Evolutionary conservation across 805 yeast genomes (phyloP), one percentile per base, ranked within the genome.

Genomic region (Candida peoriensis): DNA sequence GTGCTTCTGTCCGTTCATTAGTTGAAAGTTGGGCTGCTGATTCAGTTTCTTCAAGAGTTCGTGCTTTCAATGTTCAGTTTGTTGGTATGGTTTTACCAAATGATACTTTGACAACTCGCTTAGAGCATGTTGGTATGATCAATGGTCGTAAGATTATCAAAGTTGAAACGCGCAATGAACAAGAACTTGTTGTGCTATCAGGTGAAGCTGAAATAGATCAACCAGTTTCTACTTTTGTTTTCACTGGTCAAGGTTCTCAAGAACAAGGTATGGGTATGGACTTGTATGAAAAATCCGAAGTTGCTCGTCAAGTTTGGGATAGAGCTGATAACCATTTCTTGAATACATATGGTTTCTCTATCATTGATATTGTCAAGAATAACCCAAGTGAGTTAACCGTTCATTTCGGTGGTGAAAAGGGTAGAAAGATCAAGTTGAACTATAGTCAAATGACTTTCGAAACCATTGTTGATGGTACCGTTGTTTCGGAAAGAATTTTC

Each of bases 231-330:
- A 83, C 98, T 15, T 93, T 85, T 61, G 95, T 93, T 39, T 93
- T 94, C 69, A 93, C 99, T 47, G 99, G 98, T 59, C 99, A 93
- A 73, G 99, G 99, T 63, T 90, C 98, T 42, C 99, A 93, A 68
- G 98, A 94, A 65, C 98, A 94, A 71, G 97, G 97, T 61, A 93
- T 93, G 99, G 98, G 99, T 74, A 93, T 93, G 99, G 98, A 93
- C 63, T 75, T 93, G 59, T 93, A 93, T 64, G 80, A 79, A 47
- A 73, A 83, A 27, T 84, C 96, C 33, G 88, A 77, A 20, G 96
- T 93, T 60, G 98, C 99, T 35, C 79, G 79, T 55, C 78, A 76
- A 45, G 97, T 93, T 44, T 93, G 99, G 98, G 97, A 93, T 63
- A 83, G 87, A 60, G 99, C 99, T 43, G 98, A 93, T 61, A 61